Conservation (phyloP, 2,329 filamentous ascomycete species). For the Colletotrichum melonis region DNA sequence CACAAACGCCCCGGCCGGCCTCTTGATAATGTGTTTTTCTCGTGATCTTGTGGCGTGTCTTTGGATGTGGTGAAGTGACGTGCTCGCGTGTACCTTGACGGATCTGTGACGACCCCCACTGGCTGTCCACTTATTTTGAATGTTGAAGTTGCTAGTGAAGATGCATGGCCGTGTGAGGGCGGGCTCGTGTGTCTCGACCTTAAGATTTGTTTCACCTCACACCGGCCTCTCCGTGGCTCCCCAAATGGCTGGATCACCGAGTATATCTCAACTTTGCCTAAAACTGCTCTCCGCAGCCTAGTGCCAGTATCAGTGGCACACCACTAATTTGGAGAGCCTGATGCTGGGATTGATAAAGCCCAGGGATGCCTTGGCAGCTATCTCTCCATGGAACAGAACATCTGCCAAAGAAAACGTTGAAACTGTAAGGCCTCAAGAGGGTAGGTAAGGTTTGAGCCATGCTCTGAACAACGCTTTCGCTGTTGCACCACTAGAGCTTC, state of each 20-base stretch:
- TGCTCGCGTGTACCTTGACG: slow-evolving; percentile 14
- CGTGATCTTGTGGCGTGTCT: slow-evolving; percentile 2
- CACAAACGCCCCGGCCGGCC: slow-evolving; percentile 36
- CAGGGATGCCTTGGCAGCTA: neutral
- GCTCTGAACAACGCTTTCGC: neutral
- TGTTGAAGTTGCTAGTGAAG: neutral
- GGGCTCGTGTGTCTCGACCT: neutral
- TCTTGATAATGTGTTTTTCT: neutral
- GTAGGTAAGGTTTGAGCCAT: neutral
- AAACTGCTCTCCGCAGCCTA: neutral
- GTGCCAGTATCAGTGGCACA: neutral
- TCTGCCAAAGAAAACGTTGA: neutral
- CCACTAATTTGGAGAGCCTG: neutral
- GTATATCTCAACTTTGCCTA: neutral
- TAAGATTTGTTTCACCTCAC: slow-evolving; percentile 15
- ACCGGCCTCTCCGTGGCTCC: neutral
- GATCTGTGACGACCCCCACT: slow-evolving; percentile 3
- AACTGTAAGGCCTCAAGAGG: neutral
- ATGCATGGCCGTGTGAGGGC: neutral
- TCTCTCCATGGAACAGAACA: neutral
- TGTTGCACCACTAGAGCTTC: slow-evolving; percentile 10
- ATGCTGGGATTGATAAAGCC: no score
- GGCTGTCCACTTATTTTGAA: neutral
- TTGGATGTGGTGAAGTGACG: neutral
- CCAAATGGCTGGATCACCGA: neutral